Percentiles rank a stretch among this genome's conserved stretches.
Conservation (phyloP, 2,329 filamentous ascomycete species). For the Pseudogymnoascus sp. region DNA sequence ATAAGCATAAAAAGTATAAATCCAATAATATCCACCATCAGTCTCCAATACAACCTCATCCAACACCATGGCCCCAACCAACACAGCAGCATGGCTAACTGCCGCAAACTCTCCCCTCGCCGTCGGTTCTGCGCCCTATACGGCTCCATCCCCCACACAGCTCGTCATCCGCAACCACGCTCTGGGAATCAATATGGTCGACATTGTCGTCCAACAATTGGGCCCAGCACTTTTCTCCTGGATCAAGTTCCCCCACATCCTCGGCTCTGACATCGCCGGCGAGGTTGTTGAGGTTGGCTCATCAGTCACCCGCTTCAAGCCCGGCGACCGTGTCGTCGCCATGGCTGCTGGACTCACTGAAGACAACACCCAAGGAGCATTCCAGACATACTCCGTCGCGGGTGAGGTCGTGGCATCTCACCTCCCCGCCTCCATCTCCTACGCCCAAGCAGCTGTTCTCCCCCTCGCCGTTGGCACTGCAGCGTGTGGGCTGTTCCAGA, state of each 20-base stretch:
- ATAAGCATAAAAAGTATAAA: not conserved
- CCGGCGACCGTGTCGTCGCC: conserved; percentile 26
- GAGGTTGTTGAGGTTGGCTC: conserved; percentile 14
- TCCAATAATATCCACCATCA: not conserved
- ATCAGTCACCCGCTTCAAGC: conserved; percentile 12
- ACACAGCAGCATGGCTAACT: conserved; percentile 22
- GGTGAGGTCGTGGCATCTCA: conserved; percentile 21
- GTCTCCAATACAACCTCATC: not conserved
- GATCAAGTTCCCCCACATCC: conserved; percentile 22
- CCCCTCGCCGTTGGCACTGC: conserved; percentile 31
- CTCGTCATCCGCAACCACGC: conserved; percentile 34
- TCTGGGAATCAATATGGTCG: conserved; percentile 37
- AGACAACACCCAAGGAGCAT: conserved; percentile 26
- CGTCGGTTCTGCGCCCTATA: conserved; percentile 32
- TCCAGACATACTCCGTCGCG: conserved; percentile 28
- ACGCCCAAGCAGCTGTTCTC: conserved; percentile 28
- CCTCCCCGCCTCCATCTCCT: conserved; percentile 28
- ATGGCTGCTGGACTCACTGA: conserved; percentile 30
- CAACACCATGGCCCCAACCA: conserved; percentile 10
- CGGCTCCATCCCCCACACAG: conserved; percentile 29
- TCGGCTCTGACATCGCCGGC: conserved; percentile 19
- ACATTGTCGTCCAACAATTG: conserved; percentile 29
- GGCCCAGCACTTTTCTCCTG: conserved; percentile 32
- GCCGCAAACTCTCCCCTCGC: conserved; percentile 28
- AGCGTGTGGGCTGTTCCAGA: conserved; percentile 27